phyloP scores from a whole-genome alignment of 495 filamentous ascomycete species.

The Lepidopterella palustris region DNA sequence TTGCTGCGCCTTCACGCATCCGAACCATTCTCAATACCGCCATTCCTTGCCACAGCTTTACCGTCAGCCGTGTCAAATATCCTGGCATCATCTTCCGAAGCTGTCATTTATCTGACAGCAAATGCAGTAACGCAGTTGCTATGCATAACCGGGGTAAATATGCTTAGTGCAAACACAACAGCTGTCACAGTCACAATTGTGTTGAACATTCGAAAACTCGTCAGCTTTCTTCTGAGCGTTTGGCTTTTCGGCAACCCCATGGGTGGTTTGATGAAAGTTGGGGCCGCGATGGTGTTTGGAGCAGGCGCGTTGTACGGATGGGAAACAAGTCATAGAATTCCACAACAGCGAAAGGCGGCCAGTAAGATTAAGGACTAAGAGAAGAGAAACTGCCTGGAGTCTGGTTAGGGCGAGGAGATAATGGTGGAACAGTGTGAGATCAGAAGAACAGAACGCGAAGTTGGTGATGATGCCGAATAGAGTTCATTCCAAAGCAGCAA shows the following conservation, averaged over 20 bases:
- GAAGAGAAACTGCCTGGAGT: too few species aligned
- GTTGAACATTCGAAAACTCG: slow-evolving; percentile 90
- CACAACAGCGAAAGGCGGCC: too few species aligned
- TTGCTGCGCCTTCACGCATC: slow-evolving; percentile 46
- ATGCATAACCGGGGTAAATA: slow-evolving; percentile 91
- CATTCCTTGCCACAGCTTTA: slow-evolving; percentile 5
- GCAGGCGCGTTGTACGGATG: slow-evolving; percentile 84
- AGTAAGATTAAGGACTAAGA: background rate
- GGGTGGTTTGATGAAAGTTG: slow-evolving; percentile 64
- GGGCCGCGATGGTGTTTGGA: slow-evolving; percentile 77
- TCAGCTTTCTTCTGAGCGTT: slow-evolving; percentile 82
- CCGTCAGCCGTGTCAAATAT: slow-evolving; percentile 11
- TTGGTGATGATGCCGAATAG: too few species aligned
- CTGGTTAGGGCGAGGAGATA: too few species aligned
- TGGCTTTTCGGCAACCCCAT: slow-evolving; percentile 86
- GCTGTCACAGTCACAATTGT: slow-evolving; percentile 94
- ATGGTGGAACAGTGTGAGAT: too few species aligned
- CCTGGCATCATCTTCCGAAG: slow-evolving; percentile 16
- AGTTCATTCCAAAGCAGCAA: too few species aligned
- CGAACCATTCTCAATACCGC: slow-evolving; percentile 12
- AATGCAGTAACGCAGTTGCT: slow-evolving; percentile 91
- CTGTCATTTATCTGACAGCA: slow-evolving; percentile 25
- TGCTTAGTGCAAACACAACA: slow-evolving; percentile 75
- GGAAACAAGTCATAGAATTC: slow-evolving; percentile 46
- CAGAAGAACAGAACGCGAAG: too few species aligned